Evolutionary conservation across 2,329 filamentous ascomycete genomes (phyloP).

Genomic region (Sclerotinia nivalis): DNA sequence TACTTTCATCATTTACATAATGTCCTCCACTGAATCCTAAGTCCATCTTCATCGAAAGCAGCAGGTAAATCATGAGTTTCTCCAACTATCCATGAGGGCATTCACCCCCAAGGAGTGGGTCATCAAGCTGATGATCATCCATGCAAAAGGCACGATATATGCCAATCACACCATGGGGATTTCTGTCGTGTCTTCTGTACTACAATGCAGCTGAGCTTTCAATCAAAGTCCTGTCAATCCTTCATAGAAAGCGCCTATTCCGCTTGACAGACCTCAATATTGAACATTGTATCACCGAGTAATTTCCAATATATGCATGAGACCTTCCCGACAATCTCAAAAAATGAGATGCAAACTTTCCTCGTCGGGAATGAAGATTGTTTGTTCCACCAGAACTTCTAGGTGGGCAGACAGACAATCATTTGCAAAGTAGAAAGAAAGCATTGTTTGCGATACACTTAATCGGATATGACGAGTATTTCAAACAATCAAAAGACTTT

Average conservation of each 20-base stretch:
- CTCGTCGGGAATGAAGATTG: slow-evolving; percentile 5
- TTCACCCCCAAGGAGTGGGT: background rate
- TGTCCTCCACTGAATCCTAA: background rate
- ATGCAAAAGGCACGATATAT: slow-evolving; percentile 6
- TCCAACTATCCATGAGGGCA: background rate
- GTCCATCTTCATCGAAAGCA: background rate
- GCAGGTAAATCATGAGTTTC: background rate
- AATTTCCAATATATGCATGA: slow-evolving; percentile 13
- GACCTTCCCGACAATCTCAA: slow-evolving; percentile 8
- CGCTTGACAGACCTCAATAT: slow-evolving; percentile 3
- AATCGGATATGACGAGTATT: slow-evolving; percentile 16
- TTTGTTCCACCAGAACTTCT: slow-evolving; percentile 5
- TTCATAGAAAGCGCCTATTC: background rate
- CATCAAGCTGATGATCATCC: slow-evolving; percentile 2
- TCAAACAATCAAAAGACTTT: background rate
- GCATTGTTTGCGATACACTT: slow-evolving; percentile 10
- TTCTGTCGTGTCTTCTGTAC: background rate
- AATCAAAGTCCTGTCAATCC: slow-evolving; percentile 12
- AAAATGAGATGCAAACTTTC: slow-evolving; percentile 6
- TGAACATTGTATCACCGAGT: slow-evolving; percentile 1
- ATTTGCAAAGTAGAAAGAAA: background rate
- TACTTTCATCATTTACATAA: background rate
- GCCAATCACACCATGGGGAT: background rate
- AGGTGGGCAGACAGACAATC: background rate
- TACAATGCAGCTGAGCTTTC: background rate